Conservation (phyloP, 768 basidiomycete species). For the Agaricus subrufescens region DNA sequence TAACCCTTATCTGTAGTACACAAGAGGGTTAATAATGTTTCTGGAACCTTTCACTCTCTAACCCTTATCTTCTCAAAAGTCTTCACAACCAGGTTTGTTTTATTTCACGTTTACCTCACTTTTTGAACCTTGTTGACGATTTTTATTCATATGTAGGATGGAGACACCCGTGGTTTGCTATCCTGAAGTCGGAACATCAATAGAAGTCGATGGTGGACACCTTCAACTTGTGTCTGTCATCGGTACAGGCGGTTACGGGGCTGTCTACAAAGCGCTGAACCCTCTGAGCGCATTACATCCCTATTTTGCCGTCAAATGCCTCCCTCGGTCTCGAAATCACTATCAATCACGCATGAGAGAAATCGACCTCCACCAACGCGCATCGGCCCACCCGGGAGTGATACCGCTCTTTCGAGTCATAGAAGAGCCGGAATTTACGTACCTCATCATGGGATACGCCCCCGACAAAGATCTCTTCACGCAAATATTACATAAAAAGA, state of each 20-base stretch:
- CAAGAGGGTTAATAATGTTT: no score
- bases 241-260: slow-evolving; percentile 92
- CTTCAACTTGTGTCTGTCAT: slow-evolving; percentile 84
- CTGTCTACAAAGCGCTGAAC: slow-evolving; percentile 88
- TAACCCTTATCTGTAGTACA: no score
- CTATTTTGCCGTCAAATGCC: slow-evolving; percentile 91
- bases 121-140: neutral
- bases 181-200: slow-evolving; percentile 67
- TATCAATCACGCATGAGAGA: slow-evolving; percentile 84
- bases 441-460: slow-evolving; percentile 92
- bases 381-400: slow-evolving; percentile 72
- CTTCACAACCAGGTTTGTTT: no score
- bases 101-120: neutral
- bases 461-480: slow-evolving; percentile 89
- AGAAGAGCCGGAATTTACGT: slow-evolving; percentile 77
- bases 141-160: neutral
- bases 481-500: slow-evolving; percentile 74
- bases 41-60: no score
- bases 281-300: slow-evolving; percentile 42
- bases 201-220: slow-evolving; percentile 61
- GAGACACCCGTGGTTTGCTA: slow-evolving; percentile 19
- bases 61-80: no score
- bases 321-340: slow-evolving; percentile 51
- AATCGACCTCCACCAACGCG: slow-evolving; percentile 74
- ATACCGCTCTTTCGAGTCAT: slow-evolving; percentile 88